phyloP scores from a whole-genome alignment of 495 filamentous ascomycete species.

The Lasiosphaeris hirsuta region DNA sequence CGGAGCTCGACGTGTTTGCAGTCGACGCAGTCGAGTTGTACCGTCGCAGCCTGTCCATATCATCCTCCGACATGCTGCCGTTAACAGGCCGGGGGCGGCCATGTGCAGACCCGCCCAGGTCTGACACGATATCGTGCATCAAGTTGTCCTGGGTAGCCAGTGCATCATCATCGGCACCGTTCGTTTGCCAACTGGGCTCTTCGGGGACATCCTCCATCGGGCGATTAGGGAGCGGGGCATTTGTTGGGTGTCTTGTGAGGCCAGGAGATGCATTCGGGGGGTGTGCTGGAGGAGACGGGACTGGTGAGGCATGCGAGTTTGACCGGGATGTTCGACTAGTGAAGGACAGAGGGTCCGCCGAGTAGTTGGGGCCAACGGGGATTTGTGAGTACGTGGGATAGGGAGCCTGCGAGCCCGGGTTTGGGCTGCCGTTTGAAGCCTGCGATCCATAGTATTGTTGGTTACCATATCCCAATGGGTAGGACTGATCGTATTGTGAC shows the following conservation, averaged over 20 bases:
- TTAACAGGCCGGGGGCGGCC: slow-evolving; percentile 28
- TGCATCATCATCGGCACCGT: slow-evolving; percentile 33
- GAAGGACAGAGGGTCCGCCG: slow-evolving; percentile 41
- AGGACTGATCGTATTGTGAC: slow-evolving; percentile 29
- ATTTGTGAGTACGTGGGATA: slow-evolving; percentile 48
- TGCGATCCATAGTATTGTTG: slow-evolving; percentile 30
- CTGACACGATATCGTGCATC: slow-evolving; percentile 54
- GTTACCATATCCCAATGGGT: slow-evolving; percentile 18
- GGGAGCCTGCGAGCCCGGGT: slow-evolving; percentile 32
- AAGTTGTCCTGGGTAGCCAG: slow-evolving; percentile 46
- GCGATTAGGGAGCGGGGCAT: slow-evolving; percentile 51
- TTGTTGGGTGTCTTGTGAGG: slow-evolving; percentile 51
- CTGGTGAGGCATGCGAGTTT: slow-evolving; percentile 40
- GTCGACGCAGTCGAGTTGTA: slow-evolving; percentile 52
- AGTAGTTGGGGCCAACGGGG: slow-evolving; percentile 44
- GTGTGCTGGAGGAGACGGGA: slow-evolving; percentile 37
- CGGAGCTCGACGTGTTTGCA: slow-evolving; percentile 22
- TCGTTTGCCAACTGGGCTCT: slow-evolving; percentile 35
- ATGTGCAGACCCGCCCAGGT: slow-evolving; percentile 35
- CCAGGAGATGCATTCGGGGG: slow-evolving; percentile 27
- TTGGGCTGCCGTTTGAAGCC: slow-evolving; percentile 26
- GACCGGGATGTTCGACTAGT: slow-evolving; percentile 39
- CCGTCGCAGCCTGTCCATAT: slow-evolving; percentile 42
- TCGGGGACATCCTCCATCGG: slow-evolving; percentile 44
- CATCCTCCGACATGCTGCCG: slow-evolving; percentile 40